Percentiles rank a stretch among this genome's conserved stretches.
Evolutionary conservation across 106 monocot genomes (phyloP).

Genomic region (Acorus gramineus): DNA sequence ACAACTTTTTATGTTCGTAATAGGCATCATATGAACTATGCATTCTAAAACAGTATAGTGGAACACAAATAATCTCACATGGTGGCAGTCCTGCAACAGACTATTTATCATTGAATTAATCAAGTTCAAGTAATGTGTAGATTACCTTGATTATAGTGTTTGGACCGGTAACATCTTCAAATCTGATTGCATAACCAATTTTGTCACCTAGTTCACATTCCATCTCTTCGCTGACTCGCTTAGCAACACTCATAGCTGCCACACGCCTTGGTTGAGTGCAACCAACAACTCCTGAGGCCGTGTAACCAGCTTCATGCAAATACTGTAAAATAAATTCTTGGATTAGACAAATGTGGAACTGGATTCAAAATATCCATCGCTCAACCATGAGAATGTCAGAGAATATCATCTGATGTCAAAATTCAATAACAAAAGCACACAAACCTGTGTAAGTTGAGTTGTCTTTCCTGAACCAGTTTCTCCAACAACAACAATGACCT

Average conservation of each 20-base stretch:
- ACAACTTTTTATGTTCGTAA: no score
- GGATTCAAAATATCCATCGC: background rate
- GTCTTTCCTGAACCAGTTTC: conserved; percentile 98
- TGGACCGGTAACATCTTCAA: conserved; percentile 79
- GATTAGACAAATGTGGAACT: background rate
- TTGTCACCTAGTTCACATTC: conserved; percentile 74
- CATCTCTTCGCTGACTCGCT: conserved; percentile 90
- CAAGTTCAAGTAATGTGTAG: background rate
- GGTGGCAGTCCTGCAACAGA: no score
- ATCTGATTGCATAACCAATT: conserved; percentile 93
- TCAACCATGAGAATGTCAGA: no score
- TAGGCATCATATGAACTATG: no score
- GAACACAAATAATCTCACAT: no score
- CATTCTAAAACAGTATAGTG: no score
- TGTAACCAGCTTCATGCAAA: conserved; percentile 82
- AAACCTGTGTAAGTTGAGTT: conserved; percentile 81
- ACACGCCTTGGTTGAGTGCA: conserved; percentile 97
- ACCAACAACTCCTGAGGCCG: conserved; percentile 51
- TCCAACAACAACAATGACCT: conserved; percentile 87
- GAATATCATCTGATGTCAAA: background rate
- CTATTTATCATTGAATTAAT: background rate
- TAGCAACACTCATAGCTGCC: conserved; percentile 97
- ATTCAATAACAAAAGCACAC: background rate
- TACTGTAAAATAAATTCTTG: conserved; percentile 30
- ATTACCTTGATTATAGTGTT: conserved; percentile 78